Conservation (phyloP, 371 early-diverging fungal species). For the Mortierella sp. region DNA sequence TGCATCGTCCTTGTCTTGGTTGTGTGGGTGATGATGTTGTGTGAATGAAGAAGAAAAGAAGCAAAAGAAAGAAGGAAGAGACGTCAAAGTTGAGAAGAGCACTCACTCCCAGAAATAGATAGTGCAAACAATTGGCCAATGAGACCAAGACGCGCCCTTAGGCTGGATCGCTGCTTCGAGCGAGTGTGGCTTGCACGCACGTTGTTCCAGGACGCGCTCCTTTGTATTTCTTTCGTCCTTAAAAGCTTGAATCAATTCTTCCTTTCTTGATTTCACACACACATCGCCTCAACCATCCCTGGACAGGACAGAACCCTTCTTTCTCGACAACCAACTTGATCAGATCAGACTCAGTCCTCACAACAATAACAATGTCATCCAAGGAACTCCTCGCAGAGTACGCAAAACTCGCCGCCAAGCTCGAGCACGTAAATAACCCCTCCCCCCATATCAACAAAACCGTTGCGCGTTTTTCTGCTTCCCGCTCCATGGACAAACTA, state of each 20-base stretch:
- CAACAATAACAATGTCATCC: conserved; percentile 35
- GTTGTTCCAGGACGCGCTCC: background rate
- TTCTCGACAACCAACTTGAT: background rate
- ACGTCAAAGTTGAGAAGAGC: background rate
- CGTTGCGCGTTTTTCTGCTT: background rate
- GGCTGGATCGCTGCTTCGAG: background rate
- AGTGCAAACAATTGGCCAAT: background rate
- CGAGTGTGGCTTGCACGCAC: conserved; percentile 10
- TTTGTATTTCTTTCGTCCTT: background rate
- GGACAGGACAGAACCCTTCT: background rate
- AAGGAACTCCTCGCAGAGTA: conserved; percentile 52
- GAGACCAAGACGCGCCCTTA: background rate
- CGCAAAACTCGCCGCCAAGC: conserved; percentile 30
- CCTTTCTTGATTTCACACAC: background rate
- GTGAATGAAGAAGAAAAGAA: conserved; percentile 1
- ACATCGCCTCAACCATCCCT: background rate
- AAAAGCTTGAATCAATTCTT: background rate
- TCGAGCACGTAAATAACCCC: conserved; percentile 35
- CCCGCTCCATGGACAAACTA: background rate
- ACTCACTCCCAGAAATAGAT: conserved; percentile 3
- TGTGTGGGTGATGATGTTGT: background rate
- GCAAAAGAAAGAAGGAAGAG: background rate
- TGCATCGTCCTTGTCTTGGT: conserved; percentile 40
- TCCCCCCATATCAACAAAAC: no score
- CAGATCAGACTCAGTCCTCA: background rate